phyloP scores from a whole-genome alignment of 2,329 filamentous ascomycete genomes.

The Diaporthe amygdali region DNA sequence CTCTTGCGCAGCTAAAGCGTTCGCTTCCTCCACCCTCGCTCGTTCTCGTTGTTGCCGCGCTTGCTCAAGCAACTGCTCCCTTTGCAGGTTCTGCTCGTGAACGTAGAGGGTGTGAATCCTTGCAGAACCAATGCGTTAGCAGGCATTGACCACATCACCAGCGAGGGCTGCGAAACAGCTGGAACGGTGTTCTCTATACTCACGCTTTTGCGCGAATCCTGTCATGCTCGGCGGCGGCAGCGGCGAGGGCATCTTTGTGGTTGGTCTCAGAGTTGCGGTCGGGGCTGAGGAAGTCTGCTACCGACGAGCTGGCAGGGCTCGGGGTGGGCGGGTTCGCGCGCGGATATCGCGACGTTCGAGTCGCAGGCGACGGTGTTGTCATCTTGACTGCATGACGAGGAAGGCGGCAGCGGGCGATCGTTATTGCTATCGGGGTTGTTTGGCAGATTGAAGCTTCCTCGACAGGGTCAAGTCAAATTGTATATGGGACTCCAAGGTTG shows the following conservation, averaged over 20 bases:
- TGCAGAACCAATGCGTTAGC: conserved; percentile 26
- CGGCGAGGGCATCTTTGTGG: conserved; percentile 24
- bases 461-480: background rate
- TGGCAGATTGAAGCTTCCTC: background rate
- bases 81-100: conserved; percentile 31
- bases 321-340: conserved; percentile 19
- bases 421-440: background rate
- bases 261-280: conserved; percentile 24
- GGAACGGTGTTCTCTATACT: background rate
- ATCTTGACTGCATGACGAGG: conserved; percentile 17
- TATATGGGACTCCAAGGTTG: background rate
- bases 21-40: conserved; percentile 21
- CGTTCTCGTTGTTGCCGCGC: conserved; percentile 32
- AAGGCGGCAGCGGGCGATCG: background rate
- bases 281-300: conserved; percentile 23
- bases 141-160: background rate
- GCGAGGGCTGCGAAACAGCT: background rate
- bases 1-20: conserved; percentile 24
- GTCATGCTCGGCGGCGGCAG: conserved; percentile 21
- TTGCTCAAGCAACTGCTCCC: conserved; percentile 31
- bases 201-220: conserved; percentile 24
- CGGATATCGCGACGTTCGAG: conserved; percentile 24
- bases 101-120: conserved; percentile 35
- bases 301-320: conserved; percentile 11
- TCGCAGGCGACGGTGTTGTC: conserved; percentile 23